Percentiles rank a stretch among this genome's conserved stretches.
Evolutionary conservation across 768 basidiomycete species (phyloP).

Genomic region (Infundibulicybe gibba): DNA sequence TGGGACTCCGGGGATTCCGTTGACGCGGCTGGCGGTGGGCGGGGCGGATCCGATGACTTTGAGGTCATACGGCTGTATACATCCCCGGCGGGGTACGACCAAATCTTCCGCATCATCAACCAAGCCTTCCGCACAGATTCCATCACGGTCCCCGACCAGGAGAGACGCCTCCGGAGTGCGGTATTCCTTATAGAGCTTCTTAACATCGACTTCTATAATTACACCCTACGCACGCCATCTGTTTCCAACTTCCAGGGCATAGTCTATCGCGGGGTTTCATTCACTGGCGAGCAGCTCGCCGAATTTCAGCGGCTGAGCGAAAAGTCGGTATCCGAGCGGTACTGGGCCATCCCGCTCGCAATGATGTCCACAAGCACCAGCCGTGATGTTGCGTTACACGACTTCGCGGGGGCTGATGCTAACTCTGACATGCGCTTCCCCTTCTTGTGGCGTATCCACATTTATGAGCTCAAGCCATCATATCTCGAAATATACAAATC

Average conservation of each 20-base stretch:
- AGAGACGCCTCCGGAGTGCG: constrained; percentile 8
- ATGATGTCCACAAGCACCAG: constrained; percentile 14
- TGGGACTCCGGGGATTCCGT: constrained; percentile 6
- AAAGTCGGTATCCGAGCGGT: constrained; percentile 14
- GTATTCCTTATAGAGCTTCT: constrained; percentile 7
- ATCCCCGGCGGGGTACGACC: constrained; percentile 13
- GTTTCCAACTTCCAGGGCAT: constrained; percentile 13
- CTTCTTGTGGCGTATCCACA: constrained; percentile 16
- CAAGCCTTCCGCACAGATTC: constrained; percentile 11
- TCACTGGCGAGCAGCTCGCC: constrained; percentile 10
- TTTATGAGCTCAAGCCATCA: constrained; percentile 11
- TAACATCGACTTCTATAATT: constrained; percentile 11
- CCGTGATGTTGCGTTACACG: constrained; percentile 7
- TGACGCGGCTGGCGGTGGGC: no score
- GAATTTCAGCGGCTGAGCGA: constrained; percentile 11
- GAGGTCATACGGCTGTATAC: constrained; percentile 15
- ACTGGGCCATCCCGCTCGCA: constrained; percentile 17
- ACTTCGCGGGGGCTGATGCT: constrained; percentile 8
- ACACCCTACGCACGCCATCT: constrained; percentile 5
- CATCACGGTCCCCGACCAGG: constrained; percentile 4
- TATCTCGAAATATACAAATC: constrained; percentile 9
- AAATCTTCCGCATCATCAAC: constrained; percentile 15
- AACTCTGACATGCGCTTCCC: background rate
- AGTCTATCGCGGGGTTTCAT: constrained; percentile 12
- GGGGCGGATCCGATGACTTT: background rate